Conservation (phyloP, 2,329 filamentous ascomycete species). For the Cladobotryum mycophilum region DNA sequence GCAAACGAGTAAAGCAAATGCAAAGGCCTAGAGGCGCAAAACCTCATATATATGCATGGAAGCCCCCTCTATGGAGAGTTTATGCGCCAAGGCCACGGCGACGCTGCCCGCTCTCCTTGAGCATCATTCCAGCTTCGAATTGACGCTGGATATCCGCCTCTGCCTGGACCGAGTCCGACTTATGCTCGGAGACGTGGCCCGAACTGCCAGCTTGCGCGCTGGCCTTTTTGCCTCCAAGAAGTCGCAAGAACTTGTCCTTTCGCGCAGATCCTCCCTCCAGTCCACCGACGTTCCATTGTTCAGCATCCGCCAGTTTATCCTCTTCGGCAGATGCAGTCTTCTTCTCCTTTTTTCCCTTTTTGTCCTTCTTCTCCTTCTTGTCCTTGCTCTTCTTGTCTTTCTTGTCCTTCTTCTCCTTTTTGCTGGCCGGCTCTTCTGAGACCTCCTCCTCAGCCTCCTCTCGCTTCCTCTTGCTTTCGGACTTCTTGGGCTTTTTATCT, state of each 20-base stretch:
- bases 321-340: slow-evolving; percentile 20
- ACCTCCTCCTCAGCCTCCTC: slow-evolving; percentile 5
- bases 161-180: slow-evolving; percentile 33
- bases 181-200: slow-evolving; percentile 17
- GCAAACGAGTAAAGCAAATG: not conserved
- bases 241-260: slow-evolving; percentile 51
- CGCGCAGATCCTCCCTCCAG: slow-evolving; percentile 45
- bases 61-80: not conserved
- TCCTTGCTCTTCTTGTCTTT: slow-evolving; percentile 11
- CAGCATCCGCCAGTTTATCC: slow-evolving; percentile 21
- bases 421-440: slow-evolving; percentile 13
- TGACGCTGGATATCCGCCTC: slow-evolving; percentile 51
- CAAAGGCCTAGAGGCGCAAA: not conserved
- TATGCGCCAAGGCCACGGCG: slow-evolving; percentile 49
- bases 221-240: slow-evolving; percentile 48
- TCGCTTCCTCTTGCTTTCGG: slow-evolving; percentile 11
- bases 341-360: slow-evolving; percentile 15
- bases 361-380: slow-evolving; percentile 13
- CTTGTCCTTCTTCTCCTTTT: slow-evolving; percentile 15
- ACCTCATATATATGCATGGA: not conserved
- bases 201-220: slow-evolving; percentile 21
- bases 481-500: slow-evolving; percentile 13
- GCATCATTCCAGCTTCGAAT: slow-evolving; percentile 49
- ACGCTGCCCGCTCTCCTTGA: slow-evolving; percentile 47
- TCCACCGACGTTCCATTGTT: slow-evolving; percentile 47